phyloP scores from a whole-genome alignment of 176 grass and related monocot genomes.

The Triticum dicoccoides region DNA sequence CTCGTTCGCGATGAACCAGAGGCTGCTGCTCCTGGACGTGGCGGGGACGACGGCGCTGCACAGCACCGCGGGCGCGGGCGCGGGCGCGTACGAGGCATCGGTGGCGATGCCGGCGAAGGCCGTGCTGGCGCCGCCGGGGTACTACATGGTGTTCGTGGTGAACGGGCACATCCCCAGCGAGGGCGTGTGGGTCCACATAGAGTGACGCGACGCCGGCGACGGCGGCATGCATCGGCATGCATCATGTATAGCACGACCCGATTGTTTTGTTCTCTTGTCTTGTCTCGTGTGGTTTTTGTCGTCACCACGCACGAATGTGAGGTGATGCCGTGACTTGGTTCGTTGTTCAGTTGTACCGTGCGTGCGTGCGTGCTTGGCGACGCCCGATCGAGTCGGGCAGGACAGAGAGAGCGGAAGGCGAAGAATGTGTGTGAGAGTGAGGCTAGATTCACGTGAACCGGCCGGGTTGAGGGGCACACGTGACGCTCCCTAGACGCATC shows the following conservation, averaged over 20 bases:
- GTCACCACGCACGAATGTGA: neutral
- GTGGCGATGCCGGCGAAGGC: slow-evolving; percentile 43
- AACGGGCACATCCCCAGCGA: slow-evolving; percentile 65
- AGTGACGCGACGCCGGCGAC: neutral
- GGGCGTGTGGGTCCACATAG: slow-evolving; percentile 70
- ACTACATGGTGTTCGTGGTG: slow-evolving; percentile 85
- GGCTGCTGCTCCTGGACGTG: slow-evolving; percentile 52
- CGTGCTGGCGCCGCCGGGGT: slow-evolving; percentile 61
- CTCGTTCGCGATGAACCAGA: slow-evolving; percentile 85
- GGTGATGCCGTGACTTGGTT: neutral
- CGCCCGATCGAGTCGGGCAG: neutral
- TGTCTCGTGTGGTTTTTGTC: neutral
- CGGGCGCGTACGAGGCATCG: slow-evolving; percentile 8
- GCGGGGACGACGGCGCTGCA: neutral
- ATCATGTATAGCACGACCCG: neutral
- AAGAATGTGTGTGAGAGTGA: slow-evolving; percentile 23
- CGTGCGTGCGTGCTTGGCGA: neutral
- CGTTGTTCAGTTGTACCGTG: neutral
- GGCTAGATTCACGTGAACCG: slow-evolving; percentile 32
- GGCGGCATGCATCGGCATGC: neutral
- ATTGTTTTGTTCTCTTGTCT: neutral
- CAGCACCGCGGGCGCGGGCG: neutral
- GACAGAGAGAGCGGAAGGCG: neutral
- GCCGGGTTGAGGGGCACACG: neutral
- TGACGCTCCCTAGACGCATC: slow-evolving; percentile 27